Evolutionary conservation across 495 filamentous ascomycete genomes (phyloP).

Genomic region (Friedmanniomyces endolithicus): DNA sequence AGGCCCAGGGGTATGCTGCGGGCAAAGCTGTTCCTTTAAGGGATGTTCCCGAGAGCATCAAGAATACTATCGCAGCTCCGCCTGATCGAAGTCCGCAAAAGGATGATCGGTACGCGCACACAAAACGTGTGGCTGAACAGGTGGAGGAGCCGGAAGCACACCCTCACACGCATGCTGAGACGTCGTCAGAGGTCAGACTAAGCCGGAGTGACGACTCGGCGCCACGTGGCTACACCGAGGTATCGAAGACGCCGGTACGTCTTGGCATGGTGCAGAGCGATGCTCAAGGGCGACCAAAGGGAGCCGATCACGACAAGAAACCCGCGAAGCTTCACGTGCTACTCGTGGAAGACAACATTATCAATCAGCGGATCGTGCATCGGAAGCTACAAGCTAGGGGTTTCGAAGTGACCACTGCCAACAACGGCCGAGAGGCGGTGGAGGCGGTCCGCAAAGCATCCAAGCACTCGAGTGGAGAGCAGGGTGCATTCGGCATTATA

Average conservation of each 20-base stretch:
- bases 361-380: constrained; percentile 27
- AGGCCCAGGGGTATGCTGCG: background rate
- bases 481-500: constrained; percentile 17
- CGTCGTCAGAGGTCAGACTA: background rate
- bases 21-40: background rate
- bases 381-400: constrained; percentile 22
- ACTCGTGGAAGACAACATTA: constrained; percentile 25
- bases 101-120: constrained; percentile 5
- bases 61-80: background rate
- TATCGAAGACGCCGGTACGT: background rate
- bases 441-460: constrained; percentile 13
- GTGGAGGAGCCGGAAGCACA: background rate
- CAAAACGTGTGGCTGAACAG: background rate
- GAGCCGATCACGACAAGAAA: background rate
- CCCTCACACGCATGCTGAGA: background rate
- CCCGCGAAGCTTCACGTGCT: constrained; percentile 2
- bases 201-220: background rate
- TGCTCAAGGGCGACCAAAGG: background rate
- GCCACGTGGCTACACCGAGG: background rate
- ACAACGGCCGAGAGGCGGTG: constrained; percentile 28
- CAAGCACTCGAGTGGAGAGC: background rate
- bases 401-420: constrained; percentile 25
- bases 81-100: background rate
- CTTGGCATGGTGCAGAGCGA: background rate
- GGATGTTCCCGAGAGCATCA: constrained; percentile 2